Evolutionary conservation across 371 early-diverging fungal genomes (phyloP).

Genomic region (Coemansia sp.): DNA sequence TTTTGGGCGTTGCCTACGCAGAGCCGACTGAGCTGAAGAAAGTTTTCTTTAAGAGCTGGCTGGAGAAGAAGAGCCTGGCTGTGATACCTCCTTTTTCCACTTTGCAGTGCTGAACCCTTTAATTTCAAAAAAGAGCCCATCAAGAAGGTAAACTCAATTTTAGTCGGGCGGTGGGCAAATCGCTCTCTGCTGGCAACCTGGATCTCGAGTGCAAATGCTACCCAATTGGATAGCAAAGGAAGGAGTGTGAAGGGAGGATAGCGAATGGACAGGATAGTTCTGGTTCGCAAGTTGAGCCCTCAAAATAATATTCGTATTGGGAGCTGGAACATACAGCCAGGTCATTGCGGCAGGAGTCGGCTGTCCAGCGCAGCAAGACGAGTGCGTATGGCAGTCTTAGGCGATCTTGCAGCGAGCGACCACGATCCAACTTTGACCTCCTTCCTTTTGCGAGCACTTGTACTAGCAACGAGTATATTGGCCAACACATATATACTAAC

Average conservation of each 20-base stretch:
- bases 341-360: background rate
- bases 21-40: background rate
- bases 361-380: background rate
- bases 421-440: background rate
- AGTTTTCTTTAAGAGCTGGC: background rate
- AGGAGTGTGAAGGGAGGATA: background rate
- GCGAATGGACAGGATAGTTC: background rate
- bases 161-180: background rate
- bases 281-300: background rate
- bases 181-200: background rate
- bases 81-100: constrained; percentile 31
- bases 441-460: too few species aligned
- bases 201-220: background rate
- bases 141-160: constrained; percentile 36
- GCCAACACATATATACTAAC: background rate
- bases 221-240: background rate
- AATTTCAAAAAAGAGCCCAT: constrained; percentile 33
- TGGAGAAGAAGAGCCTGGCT: background rate
- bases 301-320: too few species aligned
- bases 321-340: too few species aligned
- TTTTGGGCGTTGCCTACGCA: background rate
- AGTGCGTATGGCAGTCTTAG: background rate
- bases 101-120: constrained; percentile 36
- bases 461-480: background rate
- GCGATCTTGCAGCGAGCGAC: background rate